A percentile compares a stretch with the other conserved stretches of the same genome.
These are phyloP conservation scores for Aspergillus sp. DNA, from an alignment of 2,329 filamentous ascomycete species.

Conservation along the genomic window DNA sequence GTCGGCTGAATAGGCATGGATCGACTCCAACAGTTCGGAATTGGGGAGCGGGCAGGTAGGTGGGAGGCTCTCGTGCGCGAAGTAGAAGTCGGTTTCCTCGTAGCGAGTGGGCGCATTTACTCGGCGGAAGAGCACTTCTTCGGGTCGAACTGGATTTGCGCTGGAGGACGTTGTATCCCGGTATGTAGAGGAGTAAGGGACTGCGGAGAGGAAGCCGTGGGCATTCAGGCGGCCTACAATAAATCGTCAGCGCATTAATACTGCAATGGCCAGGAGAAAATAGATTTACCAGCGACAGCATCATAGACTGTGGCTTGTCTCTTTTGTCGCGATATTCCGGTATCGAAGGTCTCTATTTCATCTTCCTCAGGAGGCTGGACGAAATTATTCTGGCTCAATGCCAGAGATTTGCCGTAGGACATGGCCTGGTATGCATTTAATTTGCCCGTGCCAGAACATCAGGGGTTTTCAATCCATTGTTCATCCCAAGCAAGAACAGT, in stretches of 20 bases:
- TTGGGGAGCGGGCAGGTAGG: slow-evolving; percentile 41
- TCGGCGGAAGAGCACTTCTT: slow-evolving; percentile 53
- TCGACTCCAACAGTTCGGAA: slow-evolving; percentile 50
- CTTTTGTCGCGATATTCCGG: slow-evolving; percentile 13
- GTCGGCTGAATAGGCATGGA: slow-evolving; percentile 53
- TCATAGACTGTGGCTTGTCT: slow-evolving; percentile 49
- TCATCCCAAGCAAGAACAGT: background rate
- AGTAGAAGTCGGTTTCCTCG: slow-evolving; percentile 51
- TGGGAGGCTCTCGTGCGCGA: slow-evolving; percentile 43
- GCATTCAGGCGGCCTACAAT: slow-evolving; percentile 40
- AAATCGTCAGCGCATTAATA: background rate
- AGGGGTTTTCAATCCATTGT: background rate
- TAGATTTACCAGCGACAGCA: slow-evolving; percentile 47
- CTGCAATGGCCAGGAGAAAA: background rate
- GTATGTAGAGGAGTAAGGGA: slow-evolving; percentile 20
- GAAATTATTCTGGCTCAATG: slow-evolving; percentile 15
- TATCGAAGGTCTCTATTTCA: slow-evolving; percentile 6
- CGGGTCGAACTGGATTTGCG: slow-evolving; percentile 43
- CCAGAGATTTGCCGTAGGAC: slow-evolving; percentile 16
- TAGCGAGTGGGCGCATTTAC: slow-evolving; percentile 45
- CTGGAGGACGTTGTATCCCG: slow-evolving; percentile 30
- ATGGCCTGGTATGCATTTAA: slow-evolving; percentile 7
- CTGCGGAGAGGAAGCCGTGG: slow-evolving; percentile 26
- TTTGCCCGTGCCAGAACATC: slow-evolving; percentile 8
- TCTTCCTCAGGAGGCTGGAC: slow-evolving; percentile 8